Conservation (phyloP, 257 asterid genomes). For the Scutellaria barbata region DNA sequence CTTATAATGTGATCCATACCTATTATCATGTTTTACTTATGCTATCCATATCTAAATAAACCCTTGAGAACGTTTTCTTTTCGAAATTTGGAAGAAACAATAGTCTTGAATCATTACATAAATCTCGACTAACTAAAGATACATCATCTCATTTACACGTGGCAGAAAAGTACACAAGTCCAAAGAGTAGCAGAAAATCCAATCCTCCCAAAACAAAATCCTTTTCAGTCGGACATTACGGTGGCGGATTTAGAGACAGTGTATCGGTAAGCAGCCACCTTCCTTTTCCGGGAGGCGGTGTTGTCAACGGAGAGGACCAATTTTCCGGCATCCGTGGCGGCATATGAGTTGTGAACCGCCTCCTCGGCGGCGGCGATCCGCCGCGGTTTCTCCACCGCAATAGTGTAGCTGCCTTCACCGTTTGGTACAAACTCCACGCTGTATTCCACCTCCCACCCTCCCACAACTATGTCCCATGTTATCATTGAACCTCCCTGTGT, state of each 20-base stretch:
- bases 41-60: no score
- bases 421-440: conserved; percentile 74
- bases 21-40: no score
- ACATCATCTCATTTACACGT: conserved; percentile 2
- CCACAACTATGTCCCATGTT: conserved; percentile 88
- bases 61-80: no score
- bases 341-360: conserved; percentile 67
- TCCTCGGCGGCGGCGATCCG: conserved; percentile 56
- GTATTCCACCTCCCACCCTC: conserved; percentile 92
- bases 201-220: background rate
- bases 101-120: background rate
- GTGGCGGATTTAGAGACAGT: conserved; percentile 56
- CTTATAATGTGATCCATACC: no score
- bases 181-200: background rate
- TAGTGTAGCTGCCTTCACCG: conserved; percentile 66
- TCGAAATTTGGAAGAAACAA: background rate
- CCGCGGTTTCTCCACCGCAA: conserved; percentile 83
- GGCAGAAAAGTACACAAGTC: background rate
- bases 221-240: background rate
- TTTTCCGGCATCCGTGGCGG: conserved; percentile 70
- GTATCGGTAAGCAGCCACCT: conserved; percentile 89
- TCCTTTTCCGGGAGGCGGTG: conserved; percentile 64
- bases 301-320: conserved; percentile 82
- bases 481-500: conserved; percentile 71
- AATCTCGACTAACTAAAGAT: background rate